Evolutionary conservation across 768 basidiomycete genomes (phyloP).

Genomic region (Phanerodontia chrysosporium): DNA sequence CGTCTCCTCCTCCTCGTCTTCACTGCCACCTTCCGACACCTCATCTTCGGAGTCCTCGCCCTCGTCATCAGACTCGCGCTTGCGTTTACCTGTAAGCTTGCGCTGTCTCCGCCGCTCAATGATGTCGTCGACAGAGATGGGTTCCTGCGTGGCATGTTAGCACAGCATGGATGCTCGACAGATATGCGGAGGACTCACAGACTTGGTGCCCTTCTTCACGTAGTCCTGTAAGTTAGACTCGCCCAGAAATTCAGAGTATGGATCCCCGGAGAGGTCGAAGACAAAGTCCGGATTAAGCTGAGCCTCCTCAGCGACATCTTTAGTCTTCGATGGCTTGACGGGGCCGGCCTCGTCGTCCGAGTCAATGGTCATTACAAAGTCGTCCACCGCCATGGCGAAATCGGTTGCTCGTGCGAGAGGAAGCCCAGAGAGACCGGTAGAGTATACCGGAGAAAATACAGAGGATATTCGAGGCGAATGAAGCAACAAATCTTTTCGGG

Average conservation of each 20-base stretch:
- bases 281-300: conserved; percentile 77
- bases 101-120: conserved; percentile 65
- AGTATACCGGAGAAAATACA: neutral
- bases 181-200: conserved; percentile 36
- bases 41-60: conserved; percentile 34
- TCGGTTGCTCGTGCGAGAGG: neutral
- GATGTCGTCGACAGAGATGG: conserved; percentile 90
- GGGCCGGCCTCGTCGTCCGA: conserved; percentile 65
- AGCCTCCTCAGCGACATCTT: conserved; percentile 43
- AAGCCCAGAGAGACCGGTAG: neutral
- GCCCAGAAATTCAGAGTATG: conserved; percentile 52
- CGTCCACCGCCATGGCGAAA: conserved; percentile 37
- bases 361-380: conserved; percentile 82
- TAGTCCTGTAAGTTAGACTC: conserved; percentile 45
- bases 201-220: conserved; percentile 59
- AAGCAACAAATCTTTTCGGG: conserved; percentile 1
- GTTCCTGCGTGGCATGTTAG: conserved; percentile 41
- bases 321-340: conserved; percentile 13
- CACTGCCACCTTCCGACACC: conserved; percentile 34
- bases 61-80: conserved; percentile 37
- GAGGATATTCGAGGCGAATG: neutral
- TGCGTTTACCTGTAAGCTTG: conserved; percentile 51
- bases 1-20: conserved; percentile 31
- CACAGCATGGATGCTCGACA: neutral
- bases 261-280: conserved; percentile 76